Evolutionary conservation across 2,329 filamentous ascomycete species (phyloP), one percentile per base, ranked within the genome.

Genomic region (Teratosphaeria viscida): DNA sequence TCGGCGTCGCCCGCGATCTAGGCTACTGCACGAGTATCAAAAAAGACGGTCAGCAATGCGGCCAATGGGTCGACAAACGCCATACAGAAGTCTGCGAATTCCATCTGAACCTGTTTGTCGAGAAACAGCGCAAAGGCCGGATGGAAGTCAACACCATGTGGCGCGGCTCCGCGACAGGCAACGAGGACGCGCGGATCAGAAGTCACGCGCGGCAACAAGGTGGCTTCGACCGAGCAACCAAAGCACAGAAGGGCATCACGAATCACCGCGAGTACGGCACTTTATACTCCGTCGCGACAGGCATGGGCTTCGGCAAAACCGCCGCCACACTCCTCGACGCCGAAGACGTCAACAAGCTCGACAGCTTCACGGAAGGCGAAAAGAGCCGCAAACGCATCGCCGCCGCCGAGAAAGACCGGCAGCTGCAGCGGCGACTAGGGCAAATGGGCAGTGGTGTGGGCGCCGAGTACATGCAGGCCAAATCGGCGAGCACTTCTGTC

Each of bases 81-180:
- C 89, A 91, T 67, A 96, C 92, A 0, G 86, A 95, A 67, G 90
- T 88, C 71, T 99, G 94, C 75, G 91, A 96, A 64, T 99, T 88
- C 66, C 94, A 99, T 73, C 85, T 95, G 65, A 91, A 95, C 66
- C 78, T 90, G 29, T 87, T 90, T 29, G 77, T 97, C 2, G 82
- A 85, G 43, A 92, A 89, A 70, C 82, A 84, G 70, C 80, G 83
- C 34, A 78, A 83, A 11, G 78, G 81, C 0, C 82, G 92, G 39
- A 86, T 92, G 78, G 91, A 95, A 69, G 81, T 96, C 62, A 95
- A 92, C 69, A 82, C 80, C 12, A 87, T 85, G 73, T 82, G 64
- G 60, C 65, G 68, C 26, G 63, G 60, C 56, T 35, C 32, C 12
- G 56, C 37, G 6, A 49, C 43, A 2, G 59, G 53, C 35, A 52